Base-by-base conservation (phyloP, 2,329 filamentous ascomycete species). In the Colletotrichum tropicale region DNA sequence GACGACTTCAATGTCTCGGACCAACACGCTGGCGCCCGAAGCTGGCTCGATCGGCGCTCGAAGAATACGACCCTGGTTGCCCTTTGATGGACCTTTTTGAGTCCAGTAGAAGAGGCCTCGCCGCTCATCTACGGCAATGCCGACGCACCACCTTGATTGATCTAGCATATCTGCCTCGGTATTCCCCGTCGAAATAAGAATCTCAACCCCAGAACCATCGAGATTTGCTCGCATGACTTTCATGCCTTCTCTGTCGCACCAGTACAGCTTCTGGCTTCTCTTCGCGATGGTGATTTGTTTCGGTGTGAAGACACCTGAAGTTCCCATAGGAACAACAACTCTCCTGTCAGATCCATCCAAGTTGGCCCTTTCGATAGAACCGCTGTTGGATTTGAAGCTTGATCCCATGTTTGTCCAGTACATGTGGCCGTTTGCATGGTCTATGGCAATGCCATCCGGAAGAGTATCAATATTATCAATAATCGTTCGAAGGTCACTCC, bases 331-430 rank as follows among this genome's bases (percentile, higher is more conserved):
- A 8, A 72, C 55, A 55, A 72, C 36, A 28, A 21, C 18, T 10
- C n/a, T 66, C 21, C 64, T 65, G 15, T 38, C 18, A 34, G 70
- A 61, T 16, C 64, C 70, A 55, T 72, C 70, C 12, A 72, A 24
- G 28, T 61, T 62, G 16, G 70, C 70, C 8, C 70, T 52, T 34
- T 72, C 70, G n/a, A 72, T 72, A 24, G 64, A 72, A 28, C 70
- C 64, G 18, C 52, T 67, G 34, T 72, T 34, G 13, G 70, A 60
- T 28, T 72, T 72, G n/a, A 72, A 60, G 62, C 52, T 67, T 13
- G 48, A 26, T 6, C 70, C 70, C 64, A 72, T 72, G 24, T 72
- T 72, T 28, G 70, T 72, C 70, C 70, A 72, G 55, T 72, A 72
- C 64, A 72, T 72, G 36, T 72, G 70, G 5, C 62, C 64, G 6